Conservation (phyloP, 352 stramenopile genomes). For the Elongisporangium senticosum region DNA sequence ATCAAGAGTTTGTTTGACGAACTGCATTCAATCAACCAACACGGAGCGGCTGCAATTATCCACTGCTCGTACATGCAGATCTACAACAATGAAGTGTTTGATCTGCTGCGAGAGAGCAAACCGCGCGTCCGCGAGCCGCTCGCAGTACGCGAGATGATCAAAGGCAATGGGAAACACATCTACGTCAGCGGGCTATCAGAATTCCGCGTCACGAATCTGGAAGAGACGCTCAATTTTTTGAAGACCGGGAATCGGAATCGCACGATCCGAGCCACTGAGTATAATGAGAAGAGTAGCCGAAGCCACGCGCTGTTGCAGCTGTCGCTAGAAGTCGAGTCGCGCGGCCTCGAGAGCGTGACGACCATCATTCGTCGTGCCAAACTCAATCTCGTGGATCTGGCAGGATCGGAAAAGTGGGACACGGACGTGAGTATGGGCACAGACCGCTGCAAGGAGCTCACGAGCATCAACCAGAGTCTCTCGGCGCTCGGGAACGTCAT, state of each 20-base stretch:
- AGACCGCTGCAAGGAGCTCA: constrained; percentile 82
- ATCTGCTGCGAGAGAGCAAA: constrained; percentile 66
- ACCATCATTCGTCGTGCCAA: constrained; percentile 76
- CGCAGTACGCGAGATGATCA: constrained; percentile 59
- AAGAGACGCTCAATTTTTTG: constrained; percentile 79
- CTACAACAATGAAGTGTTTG: constrained; percentile 85
- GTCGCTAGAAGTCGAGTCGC: constrained; percentile 71
- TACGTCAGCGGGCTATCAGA: constrained; percentile 89
- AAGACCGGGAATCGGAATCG: constrained; percentile 74
- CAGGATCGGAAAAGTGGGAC: constrained; percentile 91
- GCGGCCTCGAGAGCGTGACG: constrained; percentile 51
- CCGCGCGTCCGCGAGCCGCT: constrained; percentile 45
- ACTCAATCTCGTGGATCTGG: constrained; percentile 90
- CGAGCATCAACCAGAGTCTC: constrained; percentile 90
- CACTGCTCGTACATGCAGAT: constrained; percentile 91
- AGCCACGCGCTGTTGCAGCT: constrained; percentile 86
- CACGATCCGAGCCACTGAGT: constrained; percentile 83
- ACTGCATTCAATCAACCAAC: constrained; percentile 33
- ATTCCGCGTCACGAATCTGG: constrained; percentile 74
- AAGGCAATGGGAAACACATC: constrained; percentile 76
- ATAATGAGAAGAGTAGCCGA: constrained; percentile 83
- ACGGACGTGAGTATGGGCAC: constrained; percentile 56
- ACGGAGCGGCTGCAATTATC: constrained; percentile 60
- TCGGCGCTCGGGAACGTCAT: constrained; percentile 89
- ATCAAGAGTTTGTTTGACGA: constrained; percentile 84